Base-by-base conservation (phyloP, 768 basidiomycete species). In the Mycena galopus region DNA sequence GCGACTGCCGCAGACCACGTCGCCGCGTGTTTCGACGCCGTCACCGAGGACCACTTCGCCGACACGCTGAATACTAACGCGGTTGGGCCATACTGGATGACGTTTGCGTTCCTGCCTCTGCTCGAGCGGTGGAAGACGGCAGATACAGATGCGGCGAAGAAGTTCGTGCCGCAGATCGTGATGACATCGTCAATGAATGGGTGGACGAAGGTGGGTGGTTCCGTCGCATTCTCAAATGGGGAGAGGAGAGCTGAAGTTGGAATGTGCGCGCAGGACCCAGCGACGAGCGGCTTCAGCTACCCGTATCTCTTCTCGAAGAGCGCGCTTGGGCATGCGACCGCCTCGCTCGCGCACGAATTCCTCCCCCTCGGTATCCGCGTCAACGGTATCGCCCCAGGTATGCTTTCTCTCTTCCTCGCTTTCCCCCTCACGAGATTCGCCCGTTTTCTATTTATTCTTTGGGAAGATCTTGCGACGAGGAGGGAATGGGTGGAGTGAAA, bases 51-150 rank as follows among this genome's bases (percentile, higher is more conserved):
- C 5, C 75, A 80, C 19, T 88, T 88, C 67, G 76, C 81, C 67
- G 78, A 84, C 55, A 75, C 74, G 19, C 56, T 83, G 32, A 78
- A 79, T 67, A 84, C 85, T 21, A 87, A 87, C 72, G 82, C 85
- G 0, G 80, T 85, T 12, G 86, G 84, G 0, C 86, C 88, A 7
- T 88, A 88, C 77, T 90, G 88, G 86, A 80, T 88, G 23, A 85
- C 88, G 0, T 87, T 89, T 73, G 88, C 88, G n/a, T 88, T 88
- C 80, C 80, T 90, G 4, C 88, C 88, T 8, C 79, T 90, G 0
- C 80, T 89, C 7, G 86, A 87, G 73, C 85, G 84, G 64, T 85
- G 86, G 84, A 85, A 86, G 75, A 77, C 77, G 44, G 75, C 75
- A n/a, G n/a, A n/a, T 3, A 74, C 78, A 1, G 78, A 74, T 30